phyloP scores from a whole-genome alignment of 805 yeast genomes.

The Candida succiphila region DNA sequence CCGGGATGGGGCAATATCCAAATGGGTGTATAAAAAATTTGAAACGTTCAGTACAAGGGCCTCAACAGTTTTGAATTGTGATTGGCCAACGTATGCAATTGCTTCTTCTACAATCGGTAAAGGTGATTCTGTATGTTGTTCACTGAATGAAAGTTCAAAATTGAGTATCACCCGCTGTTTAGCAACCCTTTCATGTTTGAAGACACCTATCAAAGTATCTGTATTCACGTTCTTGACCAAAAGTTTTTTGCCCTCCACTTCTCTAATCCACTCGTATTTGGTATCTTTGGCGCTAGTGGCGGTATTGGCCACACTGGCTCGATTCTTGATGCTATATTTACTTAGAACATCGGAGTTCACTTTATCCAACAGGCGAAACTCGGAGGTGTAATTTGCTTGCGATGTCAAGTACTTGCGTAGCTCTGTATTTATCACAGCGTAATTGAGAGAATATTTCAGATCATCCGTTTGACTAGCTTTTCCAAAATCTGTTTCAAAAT shows the following conservation, averaged over 20 bases:
- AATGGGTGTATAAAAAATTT: constrained; percentile 12
- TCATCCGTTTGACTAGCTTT: constrained; percentile 78
- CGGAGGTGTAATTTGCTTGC: background rate
- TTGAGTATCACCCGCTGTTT: constrained; percentile 67
- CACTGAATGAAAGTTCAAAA: constrained; percentile 20
- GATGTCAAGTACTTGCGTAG: constrained; percentile 30
- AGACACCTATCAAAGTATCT: constrained; percentile 83
- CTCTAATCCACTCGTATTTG: background rate
- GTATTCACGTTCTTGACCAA: constrained; percentile 43
- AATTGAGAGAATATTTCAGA: constrained; percentile 72
- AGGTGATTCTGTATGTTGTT: constrained; percentile 17
- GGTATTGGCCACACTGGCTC: background rate
- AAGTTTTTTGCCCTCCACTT: constrained; percentile 6
- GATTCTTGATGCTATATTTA: background rate
- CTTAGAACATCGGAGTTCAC: background rate
- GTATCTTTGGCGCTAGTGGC: too few species aligned
- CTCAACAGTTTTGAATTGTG: constrained; percentile 87
- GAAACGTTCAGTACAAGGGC: constrained; percentile 75
- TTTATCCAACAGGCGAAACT: background rate
- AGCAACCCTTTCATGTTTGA: constrained; percentile 78
- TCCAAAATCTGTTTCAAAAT: constrained; percentile 55
- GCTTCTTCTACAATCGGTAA: constrained; percentile 36
- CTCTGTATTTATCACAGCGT: constrained; percentile 71
- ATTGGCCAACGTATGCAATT: constrained; percentile 54
- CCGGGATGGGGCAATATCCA: too few species aligned